Evolutionary conservation across 2,329 filamentous ascomycete genomes (phyloP), one percentile per base, ranked within the genome.

Genomic region (Penicillium rolfsii): DNA sequence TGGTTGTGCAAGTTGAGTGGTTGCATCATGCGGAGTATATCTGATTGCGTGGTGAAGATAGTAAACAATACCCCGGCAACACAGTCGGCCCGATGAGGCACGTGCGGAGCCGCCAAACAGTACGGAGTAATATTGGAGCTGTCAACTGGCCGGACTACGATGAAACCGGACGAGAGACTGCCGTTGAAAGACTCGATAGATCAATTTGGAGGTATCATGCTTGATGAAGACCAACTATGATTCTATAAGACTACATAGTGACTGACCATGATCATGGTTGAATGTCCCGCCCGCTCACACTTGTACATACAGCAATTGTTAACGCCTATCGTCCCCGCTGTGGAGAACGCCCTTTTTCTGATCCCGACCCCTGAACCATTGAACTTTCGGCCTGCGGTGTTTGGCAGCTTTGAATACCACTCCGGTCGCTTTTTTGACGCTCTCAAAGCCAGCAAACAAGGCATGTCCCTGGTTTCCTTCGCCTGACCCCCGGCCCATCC

Each of bases 311-410:
- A 45, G 41, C 40, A 58, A 26, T 59, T 64, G 64, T 68, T 69
- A 68, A 69, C 68, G 65, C 54, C 60, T 64, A 68, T 66, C 63
- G 60, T 59, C 68, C 67, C 69, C 68, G 66, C 68, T 68, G 68
- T 70, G 68, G 68, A 69, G 65, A 69, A 67, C 58, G 49, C 57
- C 67, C 63, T 59, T 70, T 68, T 70, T 66, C 63, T 64, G 60
- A 36, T 36, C 35, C 59, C 58, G 59, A 64, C 64, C 67, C 67
- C 68, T 70, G 67, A 70, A 70, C 62, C 58, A 63, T 62, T 49
- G 50, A 35, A 54, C 38, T 36, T 43, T 52, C 50, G 57, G 41
- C 53, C 54, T 55, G 45, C 54, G 43, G 61, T 61, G 45, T 59
- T 61, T 61, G 61, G 58, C 57, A 53, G 55, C 52, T 59, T 61